These are phyloP conservation scores for Ophiobolus disseminans DNA, from an alignment of 2,329 filamentous ascomycete species.

Conservation along the genomic window DNA sequence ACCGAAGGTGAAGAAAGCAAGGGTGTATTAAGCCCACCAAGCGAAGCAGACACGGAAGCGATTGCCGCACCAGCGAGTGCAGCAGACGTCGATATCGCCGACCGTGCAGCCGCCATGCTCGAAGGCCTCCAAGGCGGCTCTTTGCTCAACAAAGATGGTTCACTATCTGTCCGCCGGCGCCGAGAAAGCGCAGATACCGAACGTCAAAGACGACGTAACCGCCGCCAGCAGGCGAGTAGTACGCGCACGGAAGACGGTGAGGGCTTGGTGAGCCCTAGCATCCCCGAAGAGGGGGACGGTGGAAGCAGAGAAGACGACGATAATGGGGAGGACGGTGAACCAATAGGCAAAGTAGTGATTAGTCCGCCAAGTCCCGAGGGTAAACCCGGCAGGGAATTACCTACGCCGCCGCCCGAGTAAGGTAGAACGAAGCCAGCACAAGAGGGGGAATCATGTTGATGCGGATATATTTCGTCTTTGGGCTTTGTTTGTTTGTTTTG, in stretches of 20 bases:
- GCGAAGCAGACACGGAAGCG: constrained; percentile 40
- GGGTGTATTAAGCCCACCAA: constrained; percentile 61
- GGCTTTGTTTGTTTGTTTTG: too few relatives aligned
- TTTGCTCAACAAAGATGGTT: constrained; percentile 57
- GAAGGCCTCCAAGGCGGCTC: constrained; percentile 77
- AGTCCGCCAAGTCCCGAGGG: constrained; percentile 47
- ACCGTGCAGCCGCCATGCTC: constrained; percentile 81
- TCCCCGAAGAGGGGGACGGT: constrained; percentile 41
- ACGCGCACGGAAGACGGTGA: constrained; percentile 43
- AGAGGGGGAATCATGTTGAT: too few relatives aligned
- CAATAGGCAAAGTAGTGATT: constrained; percentile 37
- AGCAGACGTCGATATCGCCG: constrained; percentile 71
- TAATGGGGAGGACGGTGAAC: constrained; percentile 13
- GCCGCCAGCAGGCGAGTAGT: constrained; percentile 49
- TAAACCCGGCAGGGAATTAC: constrained; percentile 36
- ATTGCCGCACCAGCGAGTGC: constrained; percentile 51
- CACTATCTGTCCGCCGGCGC: constrained; percentile 65
- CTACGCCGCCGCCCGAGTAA: constrained; percentile 40
- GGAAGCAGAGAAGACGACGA: constrained; percentile 12
- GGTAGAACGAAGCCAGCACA: too few relatives aligned
- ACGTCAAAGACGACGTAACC: constrained; percentile 70
- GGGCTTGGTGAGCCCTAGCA: constrained; percentile 42
- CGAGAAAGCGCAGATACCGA: constrained; percentile 83
- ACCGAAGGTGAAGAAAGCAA: constrained; percentile 57
- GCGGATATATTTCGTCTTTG: too few relatives aligned